Evolutionary conservation across 2,329 filamentous ascomycete genomes (phyloP).

Genomic region (Parascedosporium putredinis): DNA sequence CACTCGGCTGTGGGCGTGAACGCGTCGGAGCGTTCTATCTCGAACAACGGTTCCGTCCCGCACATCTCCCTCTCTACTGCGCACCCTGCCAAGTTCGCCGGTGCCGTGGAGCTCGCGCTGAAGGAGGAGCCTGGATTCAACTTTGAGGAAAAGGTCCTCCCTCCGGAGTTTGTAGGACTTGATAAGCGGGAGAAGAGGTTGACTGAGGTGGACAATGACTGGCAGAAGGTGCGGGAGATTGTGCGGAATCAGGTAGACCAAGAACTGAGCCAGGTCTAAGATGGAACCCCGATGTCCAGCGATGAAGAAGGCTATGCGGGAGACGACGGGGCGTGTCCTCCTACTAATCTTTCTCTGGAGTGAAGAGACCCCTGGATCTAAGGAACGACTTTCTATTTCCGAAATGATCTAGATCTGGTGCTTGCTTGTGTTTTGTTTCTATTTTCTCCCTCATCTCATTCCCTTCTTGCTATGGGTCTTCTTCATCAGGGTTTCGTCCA

Average conservation of each 20-base stretch:
- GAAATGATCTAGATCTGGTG: neutral
- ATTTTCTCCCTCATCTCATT: no score
- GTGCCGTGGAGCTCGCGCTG: slow-evolving; percentile 72
- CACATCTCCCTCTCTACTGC: slow-evolving; percentile 87
- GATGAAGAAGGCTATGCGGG: neutral
- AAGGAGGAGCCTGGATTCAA: slow-evolving; percentile 60
- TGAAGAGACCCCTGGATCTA: no score
- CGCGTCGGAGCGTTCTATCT: slow-evolving; percentile 60
- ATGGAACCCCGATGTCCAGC: neutral
- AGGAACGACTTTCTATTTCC: neutral
- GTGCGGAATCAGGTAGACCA: slow-evolving; percentile 63
- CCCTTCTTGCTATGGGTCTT: no score
- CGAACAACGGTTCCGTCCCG: slow-evolving; percentile 39
- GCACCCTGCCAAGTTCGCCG: slow-evolving; percentile 89
- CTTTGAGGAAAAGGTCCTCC: slow-evolving; percentile 66
- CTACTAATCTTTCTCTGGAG: neutral
- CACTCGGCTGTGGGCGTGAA: slow-evolving; percentile 83
- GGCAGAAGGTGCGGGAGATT: slow-evolving; percentile 65
- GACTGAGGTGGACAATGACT: slow-evolving; percentile 57
- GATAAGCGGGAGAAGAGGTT: slow-evolving; percentile 67
- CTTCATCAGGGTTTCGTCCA: neutral
- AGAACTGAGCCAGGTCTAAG: slow-evolving; percentile 33
- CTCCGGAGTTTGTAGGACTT: slow-evolving; percentile 70
- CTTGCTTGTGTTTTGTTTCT: no score
- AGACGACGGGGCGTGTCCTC: neutral